Base-by-base conservation (phyloP, 208 protist genomes). In the Eutreptiella sp. region DNA sequence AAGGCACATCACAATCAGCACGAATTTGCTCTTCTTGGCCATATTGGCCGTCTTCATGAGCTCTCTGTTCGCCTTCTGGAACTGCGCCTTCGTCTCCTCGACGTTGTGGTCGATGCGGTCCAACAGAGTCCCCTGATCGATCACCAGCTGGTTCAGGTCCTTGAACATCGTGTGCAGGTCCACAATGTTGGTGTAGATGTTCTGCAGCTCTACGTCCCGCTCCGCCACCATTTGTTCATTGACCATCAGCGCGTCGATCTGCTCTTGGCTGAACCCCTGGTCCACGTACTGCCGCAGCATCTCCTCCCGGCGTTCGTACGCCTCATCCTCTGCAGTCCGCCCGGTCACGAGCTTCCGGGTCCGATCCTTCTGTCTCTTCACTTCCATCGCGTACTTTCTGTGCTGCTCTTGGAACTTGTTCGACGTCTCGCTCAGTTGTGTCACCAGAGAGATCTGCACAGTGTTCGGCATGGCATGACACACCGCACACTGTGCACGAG, bases 101-200 rank as follows among this genome's bases (percentile, higher is more conserved):
- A 96, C 92, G 79, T 96, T 96, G 72, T 94, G 92, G 71, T 96
- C 90, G 45, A 96, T 92, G 26, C 90, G 84, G 55, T 96, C 90
- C 3, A 96, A 68, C 34, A 96, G 71, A 0, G 90, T 88, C 27
- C 90, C 90, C 62, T 95, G 90, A 57, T 92, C 88, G 76, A 93
- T 90, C 19, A 95, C 81, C 14, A 93, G 74, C 11, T 77, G 79
- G 61, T 86, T 88, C 71, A 95, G 72, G 53, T 95, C 87, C 52
- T 88, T 87, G 68, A 94, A 95, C 84, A 93, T 93, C 36, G 93
- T 85, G 48, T 92, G 86, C 34, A 94, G 73, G 0, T 88, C 88
- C 47, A 89, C 91, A 66, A 96, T 92, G 35, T 84, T 92, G 42
- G 68, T 80, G 61, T 88, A 87, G 53, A 96, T 94, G 27, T 81